Conservation (phyloP, 2,329 filamentous ascomycete genomes). For the Podosphaera aphanis region DNA sequence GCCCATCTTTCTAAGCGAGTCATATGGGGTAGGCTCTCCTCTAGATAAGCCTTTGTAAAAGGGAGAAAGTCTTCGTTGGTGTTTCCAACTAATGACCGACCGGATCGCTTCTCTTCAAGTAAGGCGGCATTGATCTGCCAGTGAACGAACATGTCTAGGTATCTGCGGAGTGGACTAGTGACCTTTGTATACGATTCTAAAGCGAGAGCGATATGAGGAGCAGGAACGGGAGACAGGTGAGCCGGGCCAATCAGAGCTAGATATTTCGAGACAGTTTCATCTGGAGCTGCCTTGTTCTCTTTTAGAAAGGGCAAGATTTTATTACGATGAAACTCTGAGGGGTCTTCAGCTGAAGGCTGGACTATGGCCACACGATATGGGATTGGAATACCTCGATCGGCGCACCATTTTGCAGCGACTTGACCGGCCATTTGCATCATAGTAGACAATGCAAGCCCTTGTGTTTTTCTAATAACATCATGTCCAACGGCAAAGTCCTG, state of each 20-base stretch:
- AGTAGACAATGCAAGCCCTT: slow-evolving; percentile 18
- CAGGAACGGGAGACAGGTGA: slow-evolving; percentile 27
- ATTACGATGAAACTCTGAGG: slow-evolving; percentile 9
- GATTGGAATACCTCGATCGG: slow-evolving; percentile 30
- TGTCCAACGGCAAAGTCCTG: slow-evolving; percentile 5
- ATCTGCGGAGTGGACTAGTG: slow-evolving; percentile 43
- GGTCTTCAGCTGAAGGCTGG: slow-evolving; percentile 9
- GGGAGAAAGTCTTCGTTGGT: slow-evolving; percentile 13
- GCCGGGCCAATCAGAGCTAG: slow-evolving; percentile 24
- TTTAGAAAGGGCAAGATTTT: slow-evolving; percentile 9
- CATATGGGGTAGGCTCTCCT: slow-evolving; percentile 11
- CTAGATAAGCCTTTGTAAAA: slow-evolving; percentile 11
- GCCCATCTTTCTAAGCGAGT: slow-evolving; percentile 11
- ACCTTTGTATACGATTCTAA: slow-evolving; percentile 36
- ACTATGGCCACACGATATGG: slow-evolving; percentile 25
- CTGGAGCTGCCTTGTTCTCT: slow-evolving; percentile 1
- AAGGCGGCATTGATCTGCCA: slow-evolving; percentile 42
- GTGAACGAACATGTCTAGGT: slow-evolving; percentile 36
- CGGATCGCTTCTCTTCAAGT: slow-evolving; percentile 20
- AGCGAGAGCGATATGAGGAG: slow-evolving; percentile 33
- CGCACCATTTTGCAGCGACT: slow-evolving; percentile 36
- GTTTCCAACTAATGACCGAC: slow-evolving; percentile 17
- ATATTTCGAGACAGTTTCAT: slow-evolving; percentile 8
- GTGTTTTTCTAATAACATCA: slow-evolving; percentile 14
- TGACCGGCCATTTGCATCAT: slow-evolving; percentile 39